A percentile compares a stretch with the other conserved stretches of the same genome.
Conservation (phyloP, 192 early-diverging fungal species). For the Mortierella claussenii region DNA sequence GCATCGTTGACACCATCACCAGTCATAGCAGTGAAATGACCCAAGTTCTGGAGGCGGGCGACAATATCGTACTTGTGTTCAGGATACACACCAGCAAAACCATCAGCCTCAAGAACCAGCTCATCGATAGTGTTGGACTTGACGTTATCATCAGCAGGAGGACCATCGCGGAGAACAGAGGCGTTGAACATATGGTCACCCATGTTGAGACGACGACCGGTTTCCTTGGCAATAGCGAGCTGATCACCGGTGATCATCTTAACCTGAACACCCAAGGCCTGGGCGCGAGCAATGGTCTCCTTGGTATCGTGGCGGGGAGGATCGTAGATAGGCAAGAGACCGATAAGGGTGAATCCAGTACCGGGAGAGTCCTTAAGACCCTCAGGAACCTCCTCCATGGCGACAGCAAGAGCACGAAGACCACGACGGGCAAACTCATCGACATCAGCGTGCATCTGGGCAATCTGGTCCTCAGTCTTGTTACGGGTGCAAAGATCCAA, state of each 20-base stretch:
- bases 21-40: constrained; percentile 87
- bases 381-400: constrained; percentile 71
- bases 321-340: constrained; percentile 80
- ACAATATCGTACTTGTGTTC: constrained; percentile 99
- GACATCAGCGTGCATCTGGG: constrained; percentile 69
- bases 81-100: constrained; percentile 79
- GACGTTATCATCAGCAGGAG: constrained; percentile 62
- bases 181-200: constrained; percentile 77
- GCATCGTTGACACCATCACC: constrained; percentile 91
- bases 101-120: constrained; percentile 53
- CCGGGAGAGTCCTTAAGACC: constrained; percentile 68
- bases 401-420: constrained; percentile 79
- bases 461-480: constrained; percentile 70
- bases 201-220: constrained; percentile 71
- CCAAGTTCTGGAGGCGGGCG: constrained; percentile 84
- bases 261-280: constrained; percentile 81
- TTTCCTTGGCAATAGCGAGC: constrained; percentile 65
- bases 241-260: constrained; percentile 97
- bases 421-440: constrained; percentile 54
- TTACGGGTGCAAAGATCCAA: constrained; percentile 77
- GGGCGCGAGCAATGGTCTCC: constrained; percentile 81
- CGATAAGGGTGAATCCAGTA: constrained; percentile 74
- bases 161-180: constrained; percentile 68
- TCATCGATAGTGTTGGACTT: constrained; percentile 50
- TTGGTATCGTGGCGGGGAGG: constrained; percentile 83